Conservation (phyloP, 352 stramenopile species). For the Paralagenidium karlingii region DNA sequence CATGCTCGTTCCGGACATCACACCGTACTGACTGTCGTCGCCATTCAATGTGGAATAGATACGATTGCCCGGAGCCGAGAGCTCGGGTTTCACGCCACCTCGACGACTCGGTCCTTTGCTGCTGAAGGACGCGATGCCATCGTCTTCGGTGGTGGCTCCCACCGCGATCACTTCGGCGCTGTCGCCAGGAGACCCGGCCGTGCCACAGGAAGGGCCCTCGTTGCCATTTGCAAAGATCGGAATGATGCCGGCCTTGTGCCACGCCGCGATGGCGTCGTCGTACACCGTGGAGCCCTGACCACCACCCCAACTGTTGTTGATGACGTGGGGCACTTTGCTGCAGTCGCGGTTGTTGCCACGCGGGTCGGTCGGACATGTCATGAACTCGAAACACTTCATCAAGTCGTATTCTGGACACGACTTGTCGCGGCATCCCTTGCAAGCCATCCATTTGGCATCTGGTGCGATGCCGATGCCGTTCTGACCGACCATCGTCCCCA, state of each 20-base stretch:
- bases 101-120: constrained; percentile 18
- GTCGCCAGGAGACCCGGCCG: constrained; percentile 21
- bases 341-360: constrained; percentile 31
- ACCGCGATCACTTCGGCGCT: constrained; percentile 18
- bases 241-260: constrained; percentile 29
- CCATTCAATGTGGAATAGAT: constrained; percentile 8
- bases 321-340: constrained; percentile 27
- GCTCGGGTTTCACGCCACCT: constrained; percentile 17
- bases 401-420: constrained; percentile 15
- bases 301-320: constrained; percentile 45
- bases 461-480: constrained; percentile 28
- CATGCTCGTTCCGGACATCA: constrained; percentile 17
- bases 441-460: constrained; percentile 30
- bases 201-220: constrained; percentile 15
- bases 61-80: constrained; percentile 13
- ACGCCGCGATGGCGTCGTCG: constrained; percentile 19
- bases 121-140: constrained; percentile 22
- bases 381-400: constrained; percentile 29
- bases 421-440: constrained; percentile 18
- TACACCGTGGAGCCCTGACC: constrained; percentile 19
- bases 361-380: constrained; percentile 40
- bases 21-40: constrained; percentile 9
- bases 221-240: constrained; percentile 40
- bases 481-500: constrained; percentile 27
- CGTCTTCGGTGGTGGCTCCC: constrained; percentile 17